Base-by-base conservation (phyloP, 2,329 filamentous ascomycete genomes). In the Colletotrichum coccodes region DNA sequence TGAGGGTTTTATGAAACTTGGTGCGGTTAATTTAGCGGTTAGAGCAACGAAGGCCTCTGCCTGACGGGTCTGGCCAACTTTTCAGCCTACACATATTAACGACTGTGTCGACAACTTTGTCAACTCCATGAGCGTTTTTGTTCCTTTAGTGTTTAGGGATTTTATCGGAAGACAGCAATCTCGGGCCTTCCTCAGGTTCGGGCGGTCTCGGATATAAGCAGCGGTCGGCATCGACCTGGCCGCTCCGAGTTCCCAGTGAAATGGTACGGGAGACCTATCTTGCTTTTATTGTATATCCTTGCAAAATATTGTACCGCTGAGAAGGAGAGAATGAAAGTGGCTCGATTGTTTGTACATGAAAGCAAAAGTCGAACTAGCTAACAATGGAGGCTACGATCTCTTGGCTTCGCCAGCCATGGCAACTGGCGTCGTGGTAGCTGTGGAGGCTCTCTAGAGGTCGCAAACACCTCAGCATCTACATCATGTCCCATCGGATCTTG, bases 151-250 rank as follows among this genome's bases (percentile, higher is more conserved):
- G 9, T 11, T 54, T 23, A 1, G 6, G 18, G 9, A n/a, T 52
- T n/a, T 32, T 12, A 18, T n/a, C 28, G 28, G 28, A 26, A 23
- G 28, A n/a, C 47, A 18, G 18, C 2, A 21, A 23, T 21, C 18
- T 52, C n/a, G 9, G 28, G 34, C 9, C 30, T n/a, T 28, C 1
- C 16, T 21, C 34, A 54, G 4, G 16, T 42, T 54, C 61, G 54
- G 26, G 21, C 21, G 30, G 61, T 38, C 23, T 68, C 54, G 54
- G 65, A 60, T 21, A 9, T 65, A 50, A 46, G 44, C 12, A 49
- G 21, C 21, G 21, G 32, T 28, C 30, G 32, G 14, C n/a, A 58
- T 34, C 38, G 28, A 23, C 21, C 14, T 16, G n/a, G 34, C 28
- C 11, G n/a, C 16, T 5, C 16, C 11, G 16, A 36, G 46, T 36